phyloP scores from a whole-genome alignment of 176 grass and related monocot genomes.

The Carex scoparia region DNA sequence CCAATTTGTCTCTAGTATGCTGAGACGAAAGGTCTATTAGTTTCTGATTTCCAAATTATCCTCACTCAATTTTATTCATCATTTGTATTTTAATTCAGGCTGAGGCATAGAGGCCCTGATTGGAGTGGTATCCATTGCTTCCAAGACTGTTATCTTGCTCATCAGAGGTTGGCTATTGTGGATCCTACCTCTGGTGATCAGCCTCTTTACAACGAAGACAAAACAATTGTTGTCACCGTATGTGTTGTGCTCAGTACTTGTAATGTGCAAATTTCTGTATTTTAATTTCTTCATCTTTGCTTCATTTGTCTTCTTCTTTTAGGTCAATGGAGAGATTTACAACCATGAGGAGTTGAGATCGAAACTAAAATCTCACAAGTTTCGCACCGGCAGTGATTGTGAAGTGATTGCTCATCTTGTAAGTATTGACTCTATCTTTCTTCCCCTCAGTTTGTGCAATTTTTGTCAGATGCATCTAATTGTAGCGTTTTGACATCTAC shows the following conservation, averaged over 20 bases:
- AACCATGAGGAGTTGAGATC: conserved; percentile 85
- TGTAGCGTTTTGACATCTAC: neutral
- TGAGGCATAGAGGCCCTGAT: conserved; percentile 89
- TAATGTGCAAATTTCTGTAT: neutral
- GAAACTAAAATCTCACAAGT: conserved; percentile 71
- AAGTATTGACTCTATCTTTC: conserved; percentile 29
- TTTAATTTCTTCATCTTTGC: conserved; percentile 4
- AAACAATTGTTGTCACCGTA: conserved; percentile 88
- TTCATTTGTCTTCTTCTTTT: conserved; percentile 25
- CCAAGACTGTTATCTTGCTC: conserved; percentile 87
- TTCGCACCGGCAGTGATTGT: conserved; percentile 85
- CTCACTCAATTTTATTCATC: conserved; percentile 21
- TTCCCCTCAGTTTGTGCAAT: conserved; percentile 11
- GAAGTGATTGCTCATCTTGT: conserved; percentile 99
- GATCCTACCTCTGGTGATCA: conserved; percentile 92
- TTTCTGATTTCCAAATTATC: neutral
- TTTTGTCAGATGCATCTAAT: neutral
- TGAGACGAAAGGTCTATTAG: neutral
- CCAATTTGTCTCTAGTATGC: neutral
- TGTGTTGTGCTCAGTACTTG: conserved; percentile 27
- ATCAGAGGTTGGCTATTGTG: conserved; percentile 84
- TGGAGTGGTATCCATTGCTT: conserved; percentile 88
- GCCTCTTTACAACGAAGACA: conserved; percentile 91
- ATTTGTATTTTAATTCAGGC: conserved; percentile 33
- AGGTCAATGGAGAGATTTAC: conserved; percentile 99